Conservation (phyloP, 1,284 basidiomycete species). For the Pseudozyma pruni region DNA sequence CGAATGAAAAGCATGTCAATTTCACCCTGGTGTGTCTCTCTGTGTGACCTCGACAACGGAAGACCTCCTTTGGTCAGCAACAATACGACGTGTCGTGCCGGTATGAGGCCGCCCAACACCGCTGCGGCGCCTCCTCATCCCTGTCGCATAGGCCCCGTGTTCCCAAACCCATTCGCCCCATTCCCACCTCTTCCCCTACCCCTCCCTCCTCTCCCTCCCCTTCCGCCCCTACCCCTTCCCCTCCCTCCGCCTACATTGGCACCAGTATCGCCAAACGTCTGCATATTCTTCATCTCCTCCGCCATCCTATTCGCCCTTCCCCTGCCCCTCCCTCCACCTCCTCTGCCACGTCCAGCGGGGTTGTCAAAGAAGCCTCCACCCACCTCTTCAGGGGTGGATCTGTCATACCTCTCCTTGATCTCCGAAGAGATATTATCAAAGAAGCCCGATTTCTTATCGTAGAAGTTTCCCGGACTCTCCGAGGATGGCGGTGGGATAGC, state of each 20-base stretch:
- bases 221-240: conserved; percentile 16
- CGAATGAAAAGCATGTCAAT: no score
- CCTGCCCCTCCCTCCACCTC: conserved; percentile 43
- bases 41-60: no score
- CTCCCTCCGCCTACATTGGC: conserved; percentile 11
- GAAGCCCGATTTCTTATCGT: conserved; percentile 65
- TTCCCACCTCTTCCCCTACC: conserved; percentile 5
- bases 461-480: conserved; percentile 49
- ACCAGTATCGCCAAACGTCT: conserved; percentile 64
- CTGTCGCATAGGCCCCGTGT: conserved; percentile 31
- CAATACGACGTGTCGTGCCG: no score
- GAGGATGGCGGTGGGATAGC: conserved; percentile 55
- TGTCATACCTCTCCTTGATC: conserved; percentile 62
- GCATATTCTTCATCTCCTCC: conserved; percentile 62
- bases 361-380: conserved; percentile 22
- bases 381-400: conserved; percentile 6
- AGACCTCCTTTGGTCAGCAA: no score
- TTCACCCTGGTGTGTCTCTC: no score
- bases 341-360: conserved; percentile 22
- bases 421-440: conserved; percentile 66
- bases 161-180: background rate
- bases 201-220: conserved; percentile 13
- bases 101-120: no score
- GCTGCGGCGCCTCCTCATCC: no score
- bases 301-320: conserved; percentile 54